Conservation (phyloP, 345 rosid species). For the Salix exigua region DNA sequence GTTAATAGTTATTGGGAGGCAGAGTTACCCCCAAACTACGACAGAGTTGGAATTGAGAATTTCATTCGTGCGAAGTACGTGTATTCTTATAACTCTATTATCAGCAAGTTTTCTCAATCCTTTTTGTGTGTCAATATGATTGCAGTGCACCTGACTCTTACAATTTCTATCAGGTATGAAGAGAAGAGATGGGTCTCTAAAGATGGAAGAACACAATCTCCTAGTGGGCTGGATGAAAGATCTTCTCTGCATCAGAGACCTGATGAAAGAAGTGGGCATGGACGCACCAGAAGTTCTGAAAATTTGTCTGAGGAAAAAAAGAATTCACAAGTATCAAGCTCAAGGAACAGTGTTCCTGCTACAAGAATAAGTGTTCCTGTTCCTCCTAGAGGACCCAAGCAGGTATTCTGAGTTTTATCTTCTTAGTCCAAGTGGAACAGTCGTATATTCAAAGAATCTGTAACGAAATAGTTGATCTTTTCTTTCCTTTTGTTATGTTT, state of each 20-base stretch:
- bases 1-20: slow-evolving; percentile 95
- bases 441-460: neutral
- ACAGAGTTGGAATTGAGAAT: slow-evolving; percentile 78
- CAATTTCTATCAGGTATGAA: slow-evolving; percentile 44
- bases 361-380: slow-evolving; percentile 57
- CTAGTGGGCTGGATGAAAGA: slow-evolving; percentile 57
- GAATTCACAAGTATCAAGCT: slow-evolving; percentile 41
- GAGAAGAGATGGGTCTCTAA: slow-evolving; percentile 75
- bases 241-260: slow-evolving; percentile 44
- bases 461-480: neutral
- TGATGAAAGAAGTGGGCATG: slow-evolving; percentile 51
- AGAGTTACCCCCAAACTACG: slow-evolving; percentile 67
- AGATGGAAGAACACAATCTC: slow-evolving; percentile 63
- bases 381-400: slow-evolving; percentile 73
- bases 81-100: neutral
- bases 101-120: neutral
- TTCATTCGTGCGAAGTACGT: slow-evolving; percentile 89
- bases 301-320: slow-evolving; percentile 59
- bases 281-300: slow-evolving; percentile 42
- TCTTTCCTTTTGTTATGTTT: neutral
- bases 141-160: neutral
- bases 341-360: slow-evolving; percentile 43
- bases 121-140: neutral
- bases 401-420: slow-evolving; percentile 44
- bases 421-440: neutral